Evolutionary conservation across 805 yeast species (phyloP).

Genomic region (Zygosaccharomyces kombuchaensis): DNA sequence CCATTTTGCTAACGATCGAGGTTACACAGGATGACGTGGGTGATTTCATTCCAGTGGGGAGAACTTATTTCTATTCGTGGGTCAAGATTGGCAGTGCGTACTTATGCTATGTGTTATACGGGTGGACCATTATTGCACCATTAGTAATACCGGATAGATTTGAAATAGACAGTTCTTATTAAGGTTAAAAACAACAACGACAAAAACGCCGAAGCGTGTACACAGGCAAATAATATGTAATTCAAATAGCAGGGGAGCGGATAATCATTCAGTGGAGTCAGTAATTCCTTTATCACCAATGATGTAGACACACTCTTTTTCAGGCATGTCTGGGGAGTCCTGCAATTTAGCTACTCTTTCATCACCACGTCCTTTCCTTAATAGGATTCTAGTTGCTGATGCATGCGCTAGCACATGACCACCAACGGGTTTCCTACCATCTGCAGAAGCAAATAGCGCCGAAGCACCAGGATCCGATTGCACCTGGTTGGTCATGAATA

Average conservation of each 20-base stretch:
- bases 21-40: slow-evolving; percentile 81
- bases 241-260: neutral
- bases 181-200: neutral
- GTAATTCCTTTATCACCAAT: slow-evolving; percentile 66
- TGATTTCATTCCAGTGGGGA: slow-evolving; percentile 92
- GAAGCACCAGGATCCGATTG: slow-evolving; percentile 84
- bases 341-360: slow-evolving; percentile 76
- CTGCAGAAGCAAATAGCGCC: slow-evolving; percentile 73
- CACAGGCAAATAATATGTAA: neutral
- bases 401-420: slow-evolving; percentile 82
- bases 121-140: slow-evolving; percentile 92
- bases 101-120: slow-evolving; percentile 81
- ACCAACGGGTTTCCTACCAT: slow-evolving; percentile 80
- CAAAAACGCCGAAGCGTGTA: neutral
- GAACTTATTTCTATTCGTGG: slow-evolving; percentile 95
- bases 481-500: slow-evolving; percentile 71
- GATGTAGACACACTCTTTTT: slow-evolving; percentile 69
- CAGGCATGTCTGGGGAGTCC: slow-evolving; percentile 81
- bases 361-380: slow-evolving; percentile 74
- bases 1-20: slow-evolving; percentile 86
- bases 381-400: slow-evolving; percentile 68
- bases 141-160: slow-evolving; percentile 87
- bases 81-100: slow-evolving; percentile 88
- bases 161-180: slow-evolving; percentile 34
- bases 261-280: slow-evolving; percentile 38